A percentile compares a stretch with the other conserved stretches of the same genome.
Conservation (phyloP, 1,284 basidiomycete species). For the Trichosporon sp. region DNA sequence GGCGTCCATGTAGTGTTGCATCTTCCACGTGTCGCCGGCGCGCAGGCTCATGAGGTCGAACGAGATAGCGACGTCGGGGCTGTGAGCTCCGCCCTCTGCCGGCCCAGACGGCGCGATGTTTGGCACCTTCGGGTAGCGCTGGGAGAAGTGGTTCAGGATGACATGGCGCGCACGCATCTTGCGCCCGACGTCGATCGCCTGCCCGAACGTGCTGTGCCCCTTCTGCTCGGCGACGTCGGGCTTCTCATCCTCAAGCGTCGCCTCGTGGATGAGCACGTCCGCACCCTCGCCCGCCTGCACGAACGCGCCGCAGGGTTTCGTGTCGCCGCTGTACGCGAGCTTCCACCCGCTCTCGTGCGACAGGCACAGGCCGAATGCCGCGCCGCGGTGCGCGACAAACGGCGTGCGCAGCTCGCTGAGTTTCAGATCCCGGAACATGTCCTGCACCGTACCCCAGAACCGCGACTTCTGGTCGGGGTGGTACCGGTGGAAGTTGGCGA, state of each 20-base stretch:
- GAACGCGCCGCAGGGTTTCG: constrained; percentile 68
- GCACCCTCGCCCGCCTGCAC: constrained; percentile 63
- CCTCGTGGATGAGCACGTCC: constrained; percentile 88
- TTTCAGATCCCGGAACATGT: constrained; percentile 24
- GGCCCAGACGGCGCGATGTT: constrained; percentile 35
- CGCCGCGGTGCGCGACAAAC: constrained; percentile 65
- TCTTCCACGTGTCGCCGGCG: constrained; percentile 75
- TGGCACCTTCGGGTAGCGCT: constrained; percentile 84
- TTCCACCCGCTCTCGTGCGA: constrained; percentile 72
- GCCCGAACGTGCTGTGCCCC: constrained; percentile 82
- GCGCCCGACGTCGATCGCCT: constrained; percentile 71
- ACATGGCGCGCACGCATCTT: constrained; percentile 79
- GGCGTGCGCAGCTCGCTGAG: constrained; percentile 58
- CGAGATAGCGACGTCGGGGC: constrained; percentile 62
- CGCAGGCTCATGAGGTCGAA: constrained; percentile 73
- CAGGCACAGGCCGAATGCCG: constrained; percentile 66
- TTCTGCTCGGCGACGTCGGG: constrained; percentile 66
- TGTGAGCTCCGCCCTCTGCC: constrained; percentile 17
- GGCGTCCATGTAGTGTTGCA: constrained; percentile 66
- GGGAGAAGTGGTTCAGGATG: constrained; percentile 91
- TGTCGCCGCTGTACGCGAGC: constrained; percentile 83
- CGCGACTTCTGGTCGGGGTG: neutral
- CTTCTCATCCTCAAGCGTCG: constrained; percentile 78
- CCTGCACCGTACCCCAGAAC: neutral
- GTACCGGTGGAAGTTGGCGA: constrained; percentile 14